phyloP scores from a whole-genome alignment of 371 early-diverging fungal species.

The Apophysomyces trapeziformis region DNA sequence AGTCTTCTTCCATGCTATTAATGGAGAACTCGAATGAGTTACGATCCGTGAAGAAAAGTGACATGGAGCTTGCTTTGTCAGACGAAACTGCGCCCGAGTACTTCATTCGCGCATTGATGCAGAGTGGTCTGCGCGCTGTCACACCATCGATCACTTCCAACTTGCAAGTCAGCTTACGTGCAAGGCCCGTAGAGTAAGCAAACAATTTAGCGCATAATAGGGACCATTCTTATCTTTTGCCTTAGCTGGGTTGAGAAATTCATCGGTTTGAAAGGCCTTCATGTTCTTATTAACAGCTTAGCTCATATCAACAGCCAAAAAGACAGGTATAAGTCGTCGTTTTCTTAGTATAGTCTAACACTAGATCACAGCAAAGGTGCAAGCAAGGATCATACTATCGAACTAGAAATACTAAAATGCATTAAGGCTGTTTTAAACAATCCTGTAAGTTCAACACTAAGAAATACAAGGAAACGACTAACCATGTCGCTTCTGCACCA shows the following conservation, averaged over 20 bases:
- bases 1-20: background rate
- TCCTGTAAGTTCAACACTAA: conserved; percentile 33
- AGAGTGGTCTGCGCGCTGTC: conserved; percentile 44
- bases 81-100: conserved; percentile 42
- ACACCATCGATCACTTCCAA: conserved; percentile 43
- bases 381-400: conserved; percentile 44
- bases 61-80: background rate
- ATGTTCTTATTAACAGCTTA: conserved; percentile 60
- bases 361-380: background rate
- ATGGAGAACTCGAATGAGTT: conserved; percentile 11
- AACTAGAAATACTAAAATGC: conserved; percentile 76
- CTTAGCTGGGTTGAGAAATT: conserved; percentile 60
- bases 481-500: background rate
- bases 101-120: conserved; percentile 51
- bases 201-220: background rate
- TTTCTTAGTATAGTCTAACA: no score
- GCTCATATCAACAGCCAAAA: conserved; percentile 43
- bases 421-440: conserved; percentile 73
- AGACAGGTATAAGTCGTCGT: background rate
- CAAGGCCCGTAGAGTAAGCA: conserved; percentile 48
- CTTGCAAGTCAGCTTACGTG: conserved; percentile 50
- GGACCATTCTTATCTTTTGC: conserved; percentile 10
- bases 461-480: background rate
- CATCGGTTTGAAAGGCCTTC: conserved; percentile 70
- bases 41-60: background rate